Evolutionary conservation across 371 early-diverging fungal species (phyloP).

Genomic region (Mucor velutinosus): DNA sequence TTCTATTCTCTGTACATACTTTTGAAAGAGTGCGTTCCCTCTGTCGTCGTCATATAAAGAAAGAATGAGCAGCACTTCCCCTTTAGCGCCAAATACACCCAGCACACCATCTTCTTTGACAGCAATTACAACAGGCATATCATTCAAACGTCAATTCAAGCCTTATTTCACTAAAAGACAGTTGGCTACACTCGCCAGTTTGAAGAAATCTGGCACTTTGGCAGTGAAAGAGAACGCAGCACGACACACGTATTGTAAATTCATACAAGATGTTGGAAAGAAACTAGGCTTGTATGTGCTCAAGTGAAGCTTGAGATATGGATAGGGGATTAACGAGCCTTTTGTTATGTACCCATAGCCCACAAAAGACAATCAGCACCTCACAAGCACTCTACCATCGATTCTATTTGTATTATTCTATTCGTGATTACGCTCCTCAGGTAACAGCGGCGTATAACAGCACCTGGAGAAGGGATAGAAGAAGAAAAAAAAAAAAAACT

Average conservation of each 20-base stretch:
- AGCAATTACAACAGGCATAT: slow-evolving; percentile 35
- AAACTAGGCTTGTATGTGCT: slow-evolving; percentile 47
- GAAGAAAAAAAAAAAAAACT: no score
- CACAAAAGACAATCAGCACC: slow-evolving; percentile 73
- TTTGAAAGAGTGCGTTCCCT: background rate
- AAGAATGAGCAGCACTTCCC: slow-evolving; percentile 15
- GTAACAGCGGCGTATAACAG: slow-evolving; percentile 12
- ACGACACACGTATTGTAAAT: slow-evolving; percentile 48
- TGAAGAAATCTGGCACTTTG: slow-evolving; percentile 28
- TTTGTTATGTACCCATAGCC: slow-evolving; percentile 42
- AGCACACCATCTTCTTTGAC: slow-evolving; percentile 24
- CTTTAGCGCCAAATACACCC: slow-evolving; percentile 26
- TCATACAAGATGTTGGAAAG: slow-evolving; percentile 52
- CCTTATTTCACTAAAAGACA: slow-evolving; percentile 52
- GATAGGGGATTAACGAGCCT: background rate
- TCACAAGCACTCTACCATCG: slow-evolving; percentile 76
- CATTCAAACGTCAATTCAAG: slow-evolving; percentile 39
- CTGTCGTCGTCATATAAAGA: background rate
- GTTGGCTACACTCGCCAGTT: slow-evolving; percentile 30
- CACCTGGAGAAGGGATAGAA: background rate
- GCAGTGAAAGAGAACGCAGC: slow-evolving; percentile 32
- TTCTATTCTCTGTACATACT: background rate
- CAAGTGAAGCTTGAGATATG: no score
- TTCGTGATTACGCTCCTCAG: slow-evolving; percentile 47
- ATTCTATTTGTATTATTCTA: slow-evolving; percentile 66